phyloP scores from a whole-genome alignment of 2,329 filamentous ascomycete species.

The Xylaria sp. region DNA sequence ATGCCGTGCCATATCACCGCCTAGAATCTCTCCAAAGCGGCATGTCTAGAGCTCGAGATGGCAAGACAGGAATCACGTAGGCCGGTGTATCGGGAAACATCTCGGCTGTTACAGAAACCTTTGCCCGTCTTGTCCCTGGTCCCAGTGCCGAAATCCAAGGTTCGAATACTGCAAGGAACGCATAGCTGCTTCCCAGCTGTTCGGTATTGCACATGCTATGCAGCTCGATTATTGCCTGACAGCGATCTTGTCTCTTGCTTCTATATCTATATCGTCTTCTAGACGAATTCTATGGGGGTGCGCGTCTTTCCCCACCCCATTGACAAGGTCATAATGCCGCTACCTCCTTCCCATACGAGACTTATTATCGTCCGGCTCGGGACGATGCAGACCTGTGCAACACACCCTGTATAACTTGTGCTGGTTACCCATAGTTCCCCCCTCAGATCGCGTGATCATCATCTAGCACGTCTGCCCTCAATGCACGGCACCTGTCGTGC shows the following conservation, averaged over 20 bases:
- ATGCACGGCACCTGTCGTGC: conserved; percentile 26
- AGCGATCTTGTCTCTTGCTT: conserved; percentile 18
- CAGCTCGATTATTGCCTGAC: conserved; percentile 22
- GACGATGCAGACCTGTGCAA: conserved; percentile 35
- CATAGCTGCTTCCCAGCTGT: conserved; percentile 24
- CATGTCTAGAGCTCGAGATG: conserved; percentile 2
- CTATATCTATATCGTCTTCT: conserved; percentile 21
- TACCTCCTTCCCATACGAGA: conserved; percentile 32
- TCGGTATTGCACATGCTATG: conserved; percentile 29
- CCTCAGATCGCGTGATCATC: conserved; percentile 27
- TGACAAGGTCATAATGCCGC: conserved; percentile 24
- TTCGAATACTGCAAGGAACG: conserved; percentile 25
- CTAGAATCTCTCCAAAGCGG: conserved; percentile 1
- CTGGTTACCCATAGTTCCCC: conserved; percentile 18
- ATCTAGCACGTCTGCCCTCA: conserved; percentile 10
- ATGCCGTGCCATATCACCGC: not conserved
- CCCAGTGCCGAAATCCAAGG: conserved; percentile 26
- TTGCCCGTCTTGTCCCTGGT: conserved; percentile 24
- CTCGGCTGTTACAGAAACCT: conserved; percentile 30
- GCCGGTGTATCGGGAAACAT: conserved; percentile 24
- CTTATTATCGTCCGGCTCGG: conserved; percentile 39
- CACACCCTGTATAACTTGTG: conserved; percentile 25
- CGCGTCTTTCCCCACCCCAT: conserved; percentile 29
- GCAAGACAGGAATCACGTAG: conserved; percentile 2
- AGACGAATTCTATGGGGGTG: conserved; percentile 25